Evolutionary conservation across 2,329 filamentous ascomycete species (phyloP), one percentile per base, ranked within the genome.

Genomic region (Periconia digitata): DNA sequence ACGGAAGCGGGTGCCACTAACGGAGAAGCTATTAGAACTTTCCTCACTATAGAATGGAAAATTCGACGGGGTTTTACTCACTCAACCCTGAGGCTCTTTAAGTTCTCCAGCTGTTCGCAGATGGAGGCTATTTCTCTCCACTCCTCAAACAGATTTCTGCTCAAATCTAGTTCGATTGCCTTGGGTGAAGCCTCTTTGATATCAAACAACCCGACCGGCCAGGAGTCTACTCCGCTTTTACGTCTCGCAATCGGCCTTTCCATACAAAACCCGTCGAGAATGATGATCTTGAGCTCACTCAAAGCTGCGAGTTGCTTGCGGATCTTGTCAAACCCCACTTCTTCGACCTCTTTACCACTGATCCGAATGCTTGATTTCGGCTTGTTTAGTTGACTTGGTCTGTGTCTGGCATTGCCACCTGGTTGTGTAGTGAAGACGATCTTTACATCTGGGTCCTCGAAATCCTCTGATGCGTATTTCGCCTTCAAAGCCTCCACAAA

Each of bases 291-390:
- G 50, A 97, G 79, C 60, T 94, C 89, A 46, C 86, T 77, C 24
- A 97, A 77, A 64, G 87, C 78, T 58, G 91, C 87, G 63, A 95
- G 85, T 71, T 92, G 84, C 56, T 81, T 81, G 37, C 87, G 84
- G 57, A 96, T 90, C 77, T 96, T 96, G 59, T 95, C 91, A 60
- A 97, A 97, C 23, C 94, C 94, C 27, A 97, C 84, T 73, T 97
- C 92, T 73, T 97, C 88, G 5, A 90, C 92, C 16, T 92, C 82
- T 72, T 97, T 97, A 32, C 81, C 79, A 72, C 89, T 74, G 77
- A 95, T 79, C 79, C 86, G 74, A 53, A 95, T 87, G 41, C 83
- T 77, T 42, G 79, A 77, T 7, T 62, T 62, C 13, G 44, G 40
- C 15, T 47, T 58, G 7, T 50, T 41, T 12, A 59, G 43, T 7